These are phyloP conservation scores for Dissophora globulifera DNA, from an alignment of 192 early-diverging fungal genomes.

Conservation along the genomic window DNA sequence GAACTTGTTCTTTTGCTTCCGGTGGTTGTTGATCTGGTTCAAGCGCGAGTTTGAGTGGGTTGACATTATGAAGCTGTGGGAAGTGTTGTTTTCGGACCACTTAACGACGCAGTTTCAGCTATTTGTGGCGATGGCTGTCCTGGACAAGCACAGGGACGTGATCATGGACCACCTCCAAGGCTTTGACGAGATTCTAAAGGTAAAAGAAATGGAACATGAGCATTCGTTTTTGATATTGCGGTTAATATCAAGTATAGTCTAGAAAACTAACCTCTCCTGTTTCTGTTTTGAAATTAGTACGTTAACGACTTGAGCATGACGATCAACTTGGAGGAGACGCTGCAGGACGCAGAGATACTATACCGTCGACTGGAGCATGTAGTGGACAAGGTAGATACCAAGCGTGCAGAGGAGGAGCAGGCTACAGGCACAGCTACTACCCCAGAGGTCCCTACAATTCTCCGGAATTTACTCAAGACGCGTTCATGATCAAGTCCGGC, in stretches of 20 bases:
- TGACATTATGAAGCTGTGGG: conserved; percentile 88
- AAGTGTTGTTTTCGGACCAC: conserved; percentile 83
- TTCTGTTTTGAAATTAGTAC: too few relatives aligned
- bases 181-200: conserved; percentile 96
- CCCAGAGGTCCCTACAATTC: conserved; percentile 1
- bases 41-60: conserved; percentile 96
- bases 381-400: conserved; percentile 58
- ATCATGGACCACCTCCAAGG: conserved; percentile 82
- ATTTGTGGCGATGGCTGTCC: conserved; percentile 95
- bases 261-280: too few relatives aligned
- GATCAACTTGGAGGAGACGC: conserved; percentile 78
- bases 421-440: neutral
- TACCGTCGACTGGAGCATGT: conserved; percentile 70
- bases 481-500: neutral
- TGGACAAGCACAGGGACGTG: conserved; percentile 86
- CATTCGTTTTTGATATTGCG: neutral
- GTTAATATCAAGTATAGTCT: too few relatives aligned
- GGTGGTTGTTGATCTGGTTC: conserved; percentile 97
- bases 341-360: conserved; percentile 82
- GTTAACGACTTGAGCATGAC: conserved; percentile 87
- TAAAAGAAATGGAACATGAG: too few relatives aligned
- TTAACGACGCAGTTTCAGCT: conserved; percentile 85
- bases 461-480: conserved; percentile 7
- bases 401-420: conserved; percentile 10
- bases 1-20: conserved; percentile 98